Percentiles rank a stretch among this genome's conserved stretches.
Evolutionary conservation across 1,139 yeast genomes (phyloP).

Genomic region (Kodamaea plutei): DNA sequence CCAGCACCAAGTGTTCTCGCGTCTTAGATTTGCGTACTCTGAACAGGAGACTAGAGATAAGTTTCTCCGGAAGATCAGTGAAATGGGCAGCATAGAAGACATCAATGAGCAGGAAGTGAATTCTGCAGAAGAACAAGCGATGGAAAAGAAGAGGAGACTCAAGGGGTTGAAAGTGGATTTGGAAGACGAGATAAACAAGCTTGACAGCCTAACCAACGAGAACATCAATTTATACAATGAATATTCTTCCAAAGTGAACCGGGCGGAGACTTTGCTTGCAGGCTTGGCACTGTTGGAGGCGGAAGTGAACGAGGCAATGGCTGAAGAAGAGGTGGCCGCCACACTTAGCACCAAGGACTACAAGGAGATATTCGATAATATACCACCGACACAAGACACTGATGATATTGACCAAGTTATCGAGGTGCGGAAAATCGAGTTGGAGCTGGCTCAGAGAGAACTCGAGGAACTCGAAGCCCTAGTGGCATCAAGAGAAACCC

Average conservation of each 20-base stretch:
- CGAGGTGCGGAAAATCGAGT: not conserved
- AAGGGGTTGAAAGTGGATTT: slow-evolving; percentile 18
- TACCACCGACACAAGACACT: slow-evolving; percentile 4
- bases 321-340: slow-evolving; percentile 5
- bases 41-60: slow-evolving; percentile 68
- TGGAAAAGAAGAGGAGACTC: slow-evolving; percentile 16
- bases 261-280: slow-evolving; percentile 13
- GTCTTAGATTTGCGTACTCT: slow-evolving; percentile 56
- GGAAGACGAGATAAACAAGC: slow-evolving; percentile 16
- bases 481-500: too few relatives aligned
- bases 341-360: slow-evolving; percentile 6
- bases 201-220: slow-evolving; percentile 19
- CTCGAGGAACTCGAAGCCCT: too few relatives aligned
- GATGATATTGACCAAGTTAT: slow-evolving; percentile 7
- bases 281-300: slow-evolving; percentile 17
- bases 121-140: slow-evolving; percentile 16
- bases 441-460: too few relatives aligned
- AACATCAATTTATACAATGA: slow-evolving; percentile 16
- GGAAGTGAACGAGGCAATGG: slow-evolving; percentile 15
- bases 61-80: slow-evolving; percentile 34
- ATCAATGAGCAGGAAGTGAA: slow-evolving; percentile 19
- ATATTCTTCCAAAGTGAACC: slow-evolving; percentile 12
- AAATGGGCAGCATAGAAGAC: slow-evolving; percentile 12
- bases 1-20: slow-evolving; percentile 40
- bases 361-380: slow-evolving; percentile 6